Conservation (phyloP, 2,329 filamentous ascomycete genomes). For the Claviceps pazoutovae region DNA sequence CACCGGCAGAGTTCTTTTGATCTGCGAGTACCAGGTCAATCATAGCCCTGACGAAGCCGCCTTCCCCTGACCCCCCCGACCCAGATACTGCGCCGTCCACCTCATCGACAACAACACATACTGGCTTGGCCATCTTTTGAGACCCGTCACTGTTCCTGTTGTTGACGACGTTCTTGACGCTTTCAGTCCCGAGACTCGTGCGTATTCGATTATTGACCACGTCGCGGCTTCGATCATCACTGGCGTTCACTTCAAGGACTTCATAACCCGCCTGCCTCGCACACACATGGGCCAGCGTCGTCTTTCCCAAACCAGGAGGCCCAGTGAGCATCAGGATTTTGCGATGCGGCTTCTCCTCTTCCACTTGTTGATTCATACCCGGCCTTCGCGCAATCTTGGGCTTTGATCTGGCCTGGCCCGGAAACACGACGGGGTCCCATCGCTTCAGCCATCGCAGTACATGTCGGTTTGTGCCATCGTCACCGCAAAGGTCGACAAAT, state of each 20-base stretch:
- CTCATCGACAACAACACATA: constrained; percentile 91
- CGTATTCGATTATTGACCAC: constrained; percentile 85
- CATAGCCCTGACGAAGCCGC: constrained; percentile 87
- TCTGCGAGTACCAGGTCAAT: constrained; percentile 81
- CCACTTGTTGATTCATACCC: constrained; percentile 27
- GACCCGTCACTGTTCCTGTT: constrained; percentile 38
- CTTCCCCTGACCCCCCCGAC: constrained; percentile 64
- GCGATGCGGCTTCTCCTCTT: constrained; percentile 63
- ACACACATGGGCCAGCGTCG: constrained; percentile 89
- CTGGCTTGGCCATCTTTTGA: constrained; percentile 64
- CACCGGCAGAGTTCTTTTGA: constrained; percentile 52
- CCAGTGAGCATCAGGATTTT: constrained; percentile 87
- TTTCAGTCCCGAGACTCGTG: constrained; percentile 87
- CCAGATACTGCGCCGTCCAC: constrained; percentile 88
- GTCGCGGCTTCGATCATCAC: constrained; percentile 78
- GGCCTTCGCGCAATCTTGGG: constrained; percentile 28
- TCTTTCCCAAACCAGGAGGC: constrained; percentile 88
- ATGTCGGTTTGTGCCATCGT: constrained; percentile 81
- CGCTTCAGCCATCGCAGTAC: constrained; percentile 87
- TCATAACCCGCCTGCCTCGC: constrained; percentile 93
- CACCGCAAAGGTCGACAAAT: constrained; percentile 87
- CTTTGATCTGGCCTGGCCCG: constrained; percentile 52
- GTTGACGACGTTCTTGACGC: constrained; percentile 63
- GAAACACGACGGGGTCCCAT: constrained; percentile 91
- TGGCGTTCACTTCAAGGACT: constrained; percentile 93